Base-by-base conservation (phyloP, 352 stramenopile genomes). In the Phytopythium montanum region DNA sequence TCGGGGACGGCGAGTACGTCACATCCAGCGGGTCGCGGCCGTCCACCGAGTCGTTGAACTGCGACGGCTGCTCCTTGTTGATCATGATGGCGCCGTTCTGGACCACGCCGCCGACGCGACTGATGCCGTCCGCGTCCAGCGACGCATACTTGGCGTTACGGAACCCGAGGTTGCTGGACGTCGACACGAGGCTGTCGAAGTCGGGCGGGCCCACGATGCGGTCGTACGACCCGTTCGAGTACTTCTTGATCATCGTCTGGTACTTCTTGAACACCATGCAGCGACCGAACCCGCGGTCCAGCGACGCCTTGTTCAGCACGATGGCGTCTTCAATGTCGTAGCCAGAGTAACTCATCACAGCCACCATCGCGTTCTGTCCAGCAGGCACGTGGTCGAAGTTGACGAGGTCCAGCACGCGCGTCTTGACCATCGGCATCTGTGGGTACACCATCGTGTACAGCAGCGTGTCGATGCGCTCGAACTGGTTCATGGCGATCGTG, bases 311-410 rank as follows among this genome's bases (percentile, higher is more conserved):
- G 87, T 99, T 99, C 6, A 99, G 79, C 44, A 99, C 96, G 51
- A 99, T 97, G 31, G 98, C 97, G 90, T 99, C 98, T 88, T 99
- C 98, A 69, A 99, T 99, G 88, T 99, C 97, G 73, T 99, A 99
- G 33, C 98, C 98, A 41, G 87, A 98, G 72, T 99, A 99, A 76
- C 90, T 98, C 97, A 99, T 99, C 5, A 99, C 97, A 21, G 98
- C 97, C 34, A 99, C 97, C 38, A 95, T 98, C 0, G 96, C 97
- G 74, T 99, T 99, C 69, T 99, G 97, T 41, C 98, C 98, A 41
- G 94, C 97, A 13, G 97, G 97, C 44, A 99, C 90, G 60, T 97
- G 83, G 66, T 99, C 97, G 67, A 99, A 99, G 72, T 99, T 96
- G 33, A 99, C 81, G 12, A 99, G 81, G 80, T 99, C 97, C 14